These are phyloP conservation scores for Penicillium sclerotiorum DNA, from an alignment of 2,329 filamentous ascomycete species.

Conservation along the genomic window DNA sequence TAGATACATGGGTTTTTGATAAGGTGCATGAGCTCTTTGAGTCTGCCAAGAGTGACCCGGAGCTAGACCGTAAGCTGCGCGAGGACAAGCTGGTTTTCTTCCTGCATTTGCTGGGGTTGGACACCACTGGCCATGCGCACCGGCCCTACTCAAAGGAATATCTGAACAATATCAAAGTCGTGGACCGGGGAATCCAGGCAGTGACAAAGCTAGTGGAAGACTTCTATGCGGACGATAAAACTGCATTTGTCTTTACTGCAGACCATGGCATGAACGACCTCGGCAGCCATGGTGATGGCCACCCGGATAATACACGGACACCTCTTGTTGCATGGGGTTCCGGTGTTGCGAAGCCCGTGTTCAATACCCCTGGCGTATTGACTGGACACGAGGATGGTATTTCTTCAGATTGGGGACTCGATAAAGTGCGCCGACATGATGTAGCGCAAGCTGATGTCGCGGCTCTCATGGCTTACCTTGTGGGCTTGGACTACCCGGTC, in stretches of 20 bases:
- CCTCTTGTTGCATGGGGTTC: conserved; percentile 93
- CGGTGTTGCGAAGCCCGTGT: conserved; percentile 75
- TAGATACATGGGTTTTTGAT: conserved; percentile 96
- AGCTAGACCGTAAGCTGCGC: conserved; percentile 70
- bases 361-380: conserved; percentile 59
- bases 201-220: conserved; percentile 78
- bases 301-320: conserved; percentile 95
- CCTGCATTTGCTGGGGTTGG: conserved; percentile 85
- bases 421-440: conserved; percentile 81
- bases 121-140: conserved; percentile 84
- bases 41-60: conserved; percentile 75
- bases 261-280: conserved; percentile 99
- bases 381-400: conserved; percentile 85
- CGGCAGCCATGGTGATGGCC: conserved; percentile 98
- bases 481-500: conserved; percentile 84
- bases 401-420: conserved; percentile 84
- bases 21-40: conserved; percentile 85
- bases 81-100: conserved; percentile 94
- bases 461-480: conserved; percentile 90
- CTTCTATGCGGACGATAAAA: conserved; percentile 83
- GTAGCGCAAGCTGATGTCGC: conserved; percentile 93
- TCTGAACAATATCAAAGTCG: conserved; percentile 88
- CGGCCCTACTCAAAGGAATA: conserved; percentile 96
- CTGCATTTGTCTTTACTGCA: conserved; percentile 94
- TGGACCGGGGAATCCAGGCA: conserved; percentile 86